Evolutionary conservation across 2,329 filamentous ascomycete species (phyloP), one percentile per base, ranked within the genome.

Genomic region (Colletotrichum sansevieriae): DNA sequence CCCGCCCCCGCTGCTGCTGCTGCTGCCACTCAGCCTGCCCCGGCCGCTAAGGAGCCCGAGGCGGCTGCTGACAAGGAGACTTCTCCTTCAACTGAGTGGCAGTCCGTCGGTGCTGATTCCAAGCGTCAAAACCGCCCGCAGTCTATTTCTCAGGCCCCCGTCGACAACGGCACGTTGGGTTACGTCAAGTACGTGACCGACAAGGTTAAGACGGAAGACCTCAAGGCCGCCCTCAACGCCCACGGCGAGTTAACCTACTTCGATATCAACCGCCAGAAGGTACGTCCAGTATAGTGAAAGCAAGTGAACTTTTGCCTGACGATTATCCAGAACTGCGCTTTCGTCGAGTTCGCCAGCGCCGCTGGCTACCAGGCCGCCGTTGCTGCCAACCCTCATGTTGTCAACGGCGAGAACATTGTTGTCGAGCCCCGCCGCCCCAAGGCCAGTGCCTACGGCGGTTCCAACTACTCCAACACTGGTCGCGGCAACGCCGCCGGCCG

Each of bases 101-200:
- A 97, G 81, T 95, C 92, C 56, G 95, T 93, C 63, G 91, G 91
- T 66, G 88, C 90, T 64, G 92, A 97, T 80, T 91, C 91, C 74
- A 96, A 96, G 85, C 91, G 93, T 77, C 93, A 96, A 78, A 91
- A 90, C 75, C 90, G 93, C 71, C 88, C 88, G 59, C 91, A 92
- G 79, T 88, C 90, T 63, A 85, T 89, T 74, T 84, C 89, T 64
- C 84, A 84, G 58, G 79, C 85, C 29, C 80, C 83, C n/a, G 78
- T 83, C 54, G 92, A 95, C 76, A 92, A 93, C 76, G 89, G 89
- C 71, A 91, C 91, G 62, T 88, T 94, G 73, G 96, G 92, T 20
- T 98, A 98, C 80, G 94, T 99, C 80, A 97, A 97, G 85, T 97
- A 95, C 75, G 95, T 98, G 57, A 95, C 91, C 57, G 94, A 97